A percentile compares a stretch with the other conserved stretches of the same genome.
phyloP scores from a whole-genome alignment of 129 eudicot species.

The Apium graveolens region DNA sequence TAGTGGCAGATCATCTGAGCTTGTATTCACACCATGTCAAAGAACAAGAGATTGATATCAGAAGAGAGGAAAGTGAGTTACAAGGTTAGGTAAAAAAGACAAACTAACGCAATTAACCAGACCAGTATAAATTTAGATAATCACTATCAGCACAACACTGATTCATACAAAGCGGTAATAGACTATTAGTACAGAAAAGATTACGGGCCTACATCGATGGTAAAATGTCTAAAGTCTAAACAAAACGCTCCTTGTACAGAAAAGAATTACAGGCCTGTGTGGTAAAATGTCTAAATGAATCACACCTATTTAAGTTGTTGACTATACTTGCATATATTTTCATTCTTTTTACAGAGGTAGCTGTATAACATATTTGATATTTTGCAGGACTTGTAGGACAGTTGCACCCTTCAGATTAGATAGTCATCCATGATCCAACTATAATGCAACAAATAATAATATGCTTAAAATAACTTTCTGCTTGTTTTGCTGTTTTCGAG shows the following conservation, averaged over 20 bases:
- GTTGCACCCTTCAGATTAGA: background rate
- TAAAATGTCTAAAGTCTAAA: background rate
- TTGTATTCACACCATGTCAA: constrained; percentile 23
- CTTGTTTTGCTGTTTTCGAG: background rate
- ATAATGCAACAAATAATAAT: background rate
- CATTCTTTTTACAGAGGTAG: background rate
- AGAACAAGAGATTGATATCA: constrained; percentile 21
- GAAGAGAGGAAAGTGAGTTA: constrained; percentile 13
- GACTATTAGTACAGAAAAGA: background rate
- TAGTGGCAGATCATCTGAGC: constrained; percentile 78
- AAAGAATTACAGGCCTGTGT: background rate
- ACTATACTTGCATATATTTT: background rate
- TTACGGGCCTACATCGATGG: background rate
- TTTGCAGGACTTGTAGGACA: background rate
- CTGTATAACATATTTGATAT: background rate
- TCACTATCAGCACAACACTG: background rate
- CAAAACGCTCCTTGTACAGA: background rate
- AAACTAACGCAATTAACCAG: background rate
- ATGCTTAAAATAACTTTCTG: background rate
- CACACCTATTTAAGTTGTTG: background rate
- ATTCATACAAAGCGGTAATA: background rate
- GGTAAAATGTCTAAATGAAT: background rate
- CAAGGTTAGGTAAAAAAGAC: background rate
- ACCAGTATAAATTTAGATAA: background rate
- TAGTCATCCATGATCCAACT: background rate